Evolutionary conservation across 345 rosid species (phyloP), one percentile per base, ranked within the genome.

Genomic region (Durio zibethinus): DNA sequence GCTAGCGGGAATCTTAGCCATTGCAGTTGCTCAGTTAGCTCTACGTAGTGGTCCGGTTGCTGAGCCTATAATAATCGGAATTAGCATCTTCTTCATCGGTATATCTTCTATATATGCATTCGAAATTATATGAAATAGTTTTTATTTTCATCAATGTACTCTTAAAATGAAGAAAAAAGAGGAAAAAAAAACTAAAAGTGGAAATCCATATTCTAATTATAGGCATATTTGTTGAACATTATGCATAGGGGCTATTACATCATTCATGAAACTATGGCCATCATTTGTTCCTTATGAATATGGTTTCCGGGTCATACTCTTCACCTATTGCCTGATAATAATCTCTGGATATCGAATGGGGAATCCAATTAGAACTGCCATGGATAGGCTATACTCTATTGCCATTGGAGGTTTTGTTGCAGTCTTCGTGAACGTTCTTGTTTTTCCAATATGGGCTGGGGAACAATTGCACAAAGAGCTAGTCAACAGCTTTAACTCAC

Each of bases 221-320:
- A 33, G 10, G 35, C 25, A 7, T 10, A 50, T 62, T 40, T 48
- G 62, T 76, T 33, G 50, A 67, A 67, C 66, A 38, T 16, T 52
- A 73, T 27, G 23, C 71, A 74, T 80, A 89, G 95, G 95, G 31
- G 70, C 87, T 52, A 56, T 85, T 16, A 88, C 95, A 74, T 91
- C 93, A 27, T 87, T 89, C 74, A 83, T 91, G 87, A 91, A 89
- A 82, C 38, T 52, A 64, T 91, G 91, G 95, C 90, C 95, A 52
- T 85, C 90, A 5, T 84, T 91, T 2, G 83, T 81, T 73, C 90
- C 87, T 11, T 90, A 90, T 74, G 94, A 90, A 75, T 89, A 90
- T 54, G 90, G 94, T 12, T 90, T 90, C 77, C 79, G 85, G 54
- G 92, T 90, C 66, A 79, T 85, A 63, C 90, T 87, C 45, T 89